Conservation (phyloP, 768 basidiomycete genomes). For the Agaricus blazei region DNA sequence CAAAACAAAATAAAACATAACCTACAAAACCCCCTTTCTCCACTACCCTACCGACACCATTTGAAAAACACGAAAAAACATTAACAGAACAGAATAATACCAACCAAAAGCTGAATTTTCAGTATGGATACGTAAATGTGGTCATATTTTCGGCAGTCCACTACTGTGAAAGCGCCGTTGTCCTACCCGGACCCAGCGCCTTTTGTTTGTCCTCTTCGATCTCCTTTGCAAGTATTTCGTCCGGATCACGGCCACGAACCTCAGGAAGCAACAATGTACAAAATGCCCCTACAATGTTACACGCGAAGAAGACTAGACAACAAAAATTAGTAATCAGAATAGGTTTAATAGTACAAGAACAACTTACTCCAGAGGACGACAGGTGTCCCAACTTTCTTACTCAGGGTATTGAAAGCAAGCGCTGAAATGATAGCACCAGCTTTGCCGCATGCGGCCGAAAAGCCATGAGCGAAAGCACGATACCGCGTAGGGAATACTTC, state of each 20-base stretch:
- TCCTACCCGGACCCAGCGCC: neutral
- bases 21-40: no score
- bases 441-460: slow-evolving; percentile 72
- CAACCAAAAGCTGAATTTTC: no score
- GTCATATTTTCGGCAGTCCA: no score
- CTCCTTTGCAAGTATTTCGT: slow-evolving; percentile 30
- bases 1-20: no score
- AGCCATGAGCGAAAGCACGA: slow-evolving; percentile 68
- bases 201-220: slow-evolving; percentile 15
- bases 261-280: slow-evolving; percentile 34
- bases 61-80: no score
- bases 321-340: neutral
- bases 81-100: no score
- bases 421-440: slow-evolving; percentile 73
- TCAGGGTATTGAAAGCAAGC: slow-evolving; percentile 65
- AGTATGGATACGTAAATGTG: no score
- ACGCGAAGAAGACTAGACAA: slow-evolving; percentile 57
- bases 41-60: no score
- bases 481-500: slow-evolving; percentile 80
- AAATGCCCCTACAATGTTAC: slow-evolving; percentile 51
- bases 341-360: slow-evolving; percentile 2
- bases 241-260: slow-evolving; percentile 34
- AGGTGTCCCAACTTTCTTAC: slow-evolving; percentile 56
- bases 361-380: slow-evolving; percentile 67
- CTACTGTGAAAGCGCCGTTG: no score